Evolutionary conservation across 805 yeast species (phyloP).

Genomic region (Ogataea glucozyma): DNA sequence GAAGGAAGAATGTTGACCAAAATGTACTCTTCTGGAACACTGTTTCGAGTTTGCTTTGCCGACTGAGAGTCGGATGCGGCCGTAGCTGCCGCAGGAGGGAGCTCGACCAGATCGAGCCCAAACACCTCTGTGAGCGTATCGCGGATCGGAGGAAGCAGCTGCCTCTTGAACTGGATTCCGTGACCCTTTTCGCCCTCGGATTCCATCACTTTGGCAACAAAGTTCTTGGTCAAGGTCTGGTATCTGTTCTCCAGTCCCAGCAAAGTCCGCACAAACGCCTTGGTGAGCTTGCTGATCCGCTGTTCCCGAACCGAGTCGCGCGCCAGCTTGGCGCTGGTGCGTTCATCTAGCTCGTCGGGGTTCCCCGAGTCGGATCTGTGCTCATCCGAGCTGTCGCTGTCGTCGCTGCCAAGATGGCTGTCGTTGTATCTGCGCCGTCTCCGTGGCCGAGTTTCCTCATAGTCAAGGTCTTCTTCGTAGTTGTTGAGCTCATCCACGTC

Average conservation of each 20-base stretch:
- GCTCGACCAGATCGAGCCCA: conserved; percentile 30
- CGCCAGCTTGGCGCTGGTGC: background rate
- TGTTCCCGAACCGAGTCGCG: conserved; percentile 14
- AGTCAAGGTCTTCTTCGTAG: conserved; percentile 11
- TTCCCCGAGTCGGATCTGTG: conserved; percentile 6
- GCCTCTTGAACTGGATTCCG: conserved; percentile 29
- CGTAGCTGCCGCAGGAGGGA: conserved; percentile 16
- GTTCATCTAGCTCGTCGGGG: conserved; percentile 6
- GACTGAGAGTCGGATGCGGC: conserved; percentile 8
- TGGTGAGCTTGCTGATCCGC: conserved; percentile 24
- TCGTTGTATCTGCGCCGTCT: background rate
- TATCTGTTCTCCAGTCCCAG: conserved; percentile 31
- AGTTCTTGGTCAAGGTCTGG: conserved; percentile 30
- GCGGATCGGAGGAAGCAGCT: conserved; percentile 24
- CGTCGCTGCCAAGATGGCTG: background rate
- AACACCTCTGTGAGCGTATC: conserved; percentile 20
- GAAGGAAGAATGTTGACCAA: conserved; percentile 26
- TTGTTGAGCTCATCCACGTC: conserved; percentile 7
- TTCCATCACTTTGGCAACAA: conserved; percentile 31
- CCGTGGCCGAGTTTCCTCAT: background rate
- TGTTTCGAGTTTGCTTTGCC: conserved; percentile 1
- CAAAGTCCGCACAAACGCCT: conserved; percentile 30
- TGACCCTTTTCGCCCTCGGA: conserved; percentile 32
- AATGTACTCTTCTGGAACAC: conserved; percentile 28
- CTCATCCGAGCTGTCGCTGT: conserved; percentile 1